Evolutionary conservation across 78 protist species (phyloP), one percentile per base, ranked within the genome.

Genomic region (Dictyostelium discoideum): DNA sequence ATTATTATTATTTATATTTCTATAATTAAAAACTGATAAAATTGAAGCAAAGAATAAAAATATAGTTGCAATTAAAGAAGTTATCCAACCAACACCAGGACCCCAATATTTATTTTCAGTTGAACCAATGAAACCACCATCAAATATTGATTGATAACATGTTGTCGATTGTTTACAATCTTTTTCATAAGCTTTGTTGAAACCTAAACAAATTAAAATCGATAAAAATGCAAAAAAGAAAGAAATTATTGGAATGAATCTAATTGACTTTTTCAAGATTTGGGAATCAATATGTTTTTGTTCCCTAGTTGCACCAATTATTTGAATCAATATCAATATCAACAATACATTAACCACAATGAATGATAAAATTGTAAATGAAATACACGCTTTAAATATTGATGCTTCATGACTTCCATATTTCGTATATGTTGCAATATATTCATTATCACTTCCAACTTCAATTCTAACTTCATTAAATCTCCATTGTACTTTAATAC

Each of bases 301-400:
- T 54, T 54, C 65, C 2, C 65, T 5, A 3, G 65, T 54, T 13
- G 65, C 65, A 11, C 32, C 76, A n/a, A 73, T 24, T 1, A 73
- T 26, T 73, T 24, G 40, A 11, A 73, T 26, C 9, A 42, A 5
- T 5, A 78, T 40, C 16, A 20, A 22, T 16, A 78, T 42, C 37
- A 78, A 44, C 3, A 42, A 3, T 44, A 78, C 42, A 42, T 20
- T 44, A 20, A 78, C 84, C 6, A 78, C 26, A 20, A 78, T 11
- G 9, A 78, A 44, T 42, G 84, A 78, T 37, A 78, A 29, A 8
- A 78, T 78, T 18, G 84, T 20, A 78, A 78, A 78, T 44, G 84
- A 32, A 26, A 78, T 44, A 37, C 65, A 78, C 46, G 84, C 84
- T 78, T 48, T 78, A 37, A 78, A 78, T 22, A 78, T 40, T 9